These are phyloP conservation scores for Suillus paluster DNA, from an alignment of 768 basidiomycete genomes.

Conservation along the genomic window DNA sequence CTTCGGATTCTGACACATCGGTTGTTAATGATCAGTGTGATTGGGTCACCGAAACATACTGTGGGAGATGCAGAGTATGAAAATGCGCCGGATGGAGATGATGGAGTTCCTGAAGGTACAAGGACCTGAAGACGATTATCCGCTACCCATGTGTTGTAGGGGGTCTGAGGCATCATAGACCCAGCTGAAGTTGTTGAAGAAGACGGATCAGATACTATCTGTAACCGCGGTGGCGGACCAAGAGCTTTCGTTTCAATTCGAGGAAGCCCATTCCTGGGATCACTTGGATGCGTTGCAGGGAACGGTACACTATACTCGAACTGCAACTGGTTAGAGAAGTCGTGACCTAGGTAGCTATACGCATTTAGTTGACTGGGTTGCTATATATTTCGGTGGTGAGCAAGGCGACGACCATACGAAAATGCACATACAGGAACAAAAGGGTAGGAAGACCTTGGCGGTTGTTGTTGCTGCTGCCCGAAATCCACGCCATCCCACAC, in stretches of 20 bases:
- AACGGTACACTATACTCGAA: neutral
- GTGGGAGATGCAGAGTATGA: neutral
- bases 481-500: neutral
- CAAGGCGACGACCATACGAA: neutral
- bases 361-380: neutral
- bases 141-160: neutral
- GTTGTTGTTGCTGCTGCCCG: neutral
- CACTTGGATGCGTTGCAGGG: neutral
- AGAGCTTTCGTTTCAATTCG: neutral
- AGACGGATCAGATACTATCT: constrained; percentile 2
- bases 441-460: neutral
- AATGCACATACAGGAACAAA: neutral
- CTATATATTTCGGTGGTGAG: neutral
- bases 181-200: constrained; percentile 4
- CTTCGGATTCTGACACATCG: neutral
- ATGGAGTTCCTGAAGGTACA: neutral
- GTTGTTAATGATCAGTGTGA: neutral
- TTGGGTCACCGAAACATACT: neutral
- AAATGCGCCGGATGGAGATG: neutral
- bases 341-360: neutral
- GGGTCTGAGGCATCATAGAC: constrained; percentile 1
- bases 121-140: neutral
- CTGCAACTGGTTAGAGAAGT: neutral
- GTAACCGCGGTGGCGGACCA: neutral
- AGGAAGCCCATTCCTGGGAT: neutral